Evolutionary conservation across 768 basidiomycete genomes (phyloP), one percentile per base, ranked within the genome.

Genomic region (Tremella mesenterica): DNA sequence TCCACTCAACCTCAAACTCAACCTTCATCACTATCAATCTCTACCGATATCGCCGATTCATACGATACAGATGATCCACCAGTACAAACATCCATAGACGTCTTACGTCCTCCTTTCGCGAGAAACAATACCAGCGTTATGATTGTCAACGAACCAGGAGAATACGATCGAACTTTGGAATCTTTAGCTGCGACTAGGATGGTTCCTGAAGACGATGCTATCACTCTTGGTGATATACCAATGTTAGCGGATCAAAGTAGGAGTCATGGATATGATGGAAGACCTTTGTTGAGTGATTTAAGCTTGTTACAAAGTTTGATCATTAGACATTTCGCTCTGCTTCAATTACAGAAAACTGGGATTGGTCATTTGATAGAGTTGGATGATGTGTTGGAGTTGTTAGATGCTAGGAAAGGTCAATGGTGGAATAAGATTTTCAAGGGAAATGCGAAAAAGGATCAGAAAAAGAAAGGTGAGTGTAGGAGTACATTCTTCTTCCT

Each of bases 341-440:
- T 92, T 5, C 80, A 82, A 7, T 77, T 99, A 43, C 81, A 83
- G 56, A 80, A 84, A 59, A 88, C 85, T 3, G 82, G 85, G 9
- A 74, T 97, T 27, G 83, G 90, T 52, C 63, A 70, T n/a, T 52
- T 65, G 20, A 68, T 74, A 18, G 90, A 93, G 60, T 67, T 96
- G 60, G 95, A 97, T 56, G 95, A 99, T 69, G 78, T 97, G 49
- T 72, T 96, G 60, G 93, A 97, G 74, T 77, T 95, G 71, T 81
- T 99, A 26, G 92, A 96, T 72, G 78, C 78, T 20, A 88, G 93
- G 79, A 96, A 93, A 78, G 84, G 82, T 56, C 86, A 85, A 18
- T 95, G 95, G 75, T 99, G 91, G 91, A 86, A 87, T 59, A 89
- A 91, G 74, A 73, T 96, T 16, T 96, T 99, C 78, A 96, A 95